Base-by-base conservation (phyloP, 495 filamentous ascomycete species). In the Jackrogersella minutella region DNA sequence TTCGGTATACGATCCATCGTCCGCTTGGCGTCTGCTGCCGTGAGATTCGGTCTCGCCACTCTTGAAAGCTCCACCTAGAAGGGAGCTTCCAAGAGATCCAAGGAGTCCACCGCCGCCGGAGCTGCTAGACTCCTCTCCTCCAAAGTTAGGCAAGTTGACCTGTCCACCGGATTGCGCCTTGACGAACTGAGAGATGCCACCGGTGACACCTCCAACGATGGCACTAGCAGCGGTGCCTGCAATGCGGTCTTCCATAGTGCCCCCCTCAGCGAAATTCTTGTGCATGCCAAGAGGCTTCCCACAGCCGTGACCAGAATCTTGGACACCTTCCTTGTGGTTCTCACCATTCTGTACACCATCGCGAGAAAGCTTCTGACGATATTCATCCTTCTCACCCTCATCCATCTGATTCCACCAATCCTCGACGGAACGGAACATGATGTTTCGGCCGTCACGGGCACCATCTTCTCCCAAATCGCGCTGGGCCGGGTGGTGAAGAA, bases 401-500 rank as follows among this genome's bases (percentile, higher is more conserved):
- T 74, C 74, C 77, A 91, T 86, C 30, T 83, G 77, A 16, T 77
- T 64, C 93, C 93, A 96, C 93, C 93, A 97, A 62, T 88, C 77
- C 74, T 90, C 79, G 13, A 97, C 88, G 8, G 87, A 87, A 11
- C 77, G 75, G 76, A 93, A 96, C 90, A 97, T 94, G 61, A 86
- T 80, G 16, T 77, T 70, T 41, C 92, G 89, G 21, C 91, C 89
- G 62, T 96, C 90, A 8, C 72, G 69, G 14, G 89, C 89, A 11
- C 90, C 91, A 72, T 93, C 90, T 16, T 89, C 80, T 17, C 91
- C 91, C 73, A 82, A 81, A 26, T 86, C 74, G 36, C 87, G 86
- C 28, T 90, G 85, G 39, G 91, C 90, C 1, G 93, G 93, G 75
- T 97, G 93, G 71, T 97, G 93, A 71, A 97, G 91, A 3, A 95